Base-by-base conservation (phyloP, 192 early-diverging fungal species). In the Pilaira anomala region DNA sequence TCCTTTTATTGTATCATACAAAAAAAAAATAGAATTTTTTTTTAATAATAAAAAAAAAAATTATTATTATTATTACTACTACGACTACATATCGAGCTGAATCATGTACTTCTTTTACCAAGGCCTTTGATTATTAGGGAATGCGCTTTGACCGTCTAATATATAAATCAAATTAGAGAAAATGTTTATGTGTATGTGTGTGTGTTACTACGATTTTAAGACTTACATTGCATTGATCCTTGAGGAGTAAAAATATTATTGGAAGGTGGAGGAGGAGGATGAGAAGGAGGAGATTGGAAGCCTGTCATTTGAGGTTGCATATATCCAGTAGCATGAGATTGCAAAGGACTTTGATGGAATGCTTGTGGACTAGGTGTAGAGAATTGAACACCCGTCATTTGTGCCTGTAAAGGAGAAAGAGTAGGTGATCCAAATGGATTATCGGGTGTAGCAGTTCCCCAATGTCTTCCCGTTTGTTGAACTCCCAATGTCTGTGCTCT, bases 381-480 rank as follows among this genome's bases (percentile, higher is more conserved):
- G 50, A 70, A 70, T 45, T 65, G 68, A 6, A 70, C 41, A 36
- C 68, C 68, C 16, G 68, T 70, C 48, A 65, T 51, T 39, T 70
- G 68, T 39, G 68, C 54, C 24, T 25, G 30, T 28, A 69, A 29
- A 45, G 56, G 48, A 19, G 62, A 16, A 1, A 49, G 44, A 24
- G 68, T 40, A 46, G 65, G 60, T 2, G 71, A 73, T 13, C 71
- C 71, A 63, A 73, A 73, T 46, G 71, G 71, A 46, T 73, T 73
- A 18, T 73, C 65, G 0, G 71, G 65, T 3, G 71, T 76, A 1
- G 78, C 72, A 33, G 63, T 67, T 40, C 55, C 61, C 78, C 75
- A 80, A 50, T 59, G 74, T 51, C 60, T 60, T 22, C 79, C 79
- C 6, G 79, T 81, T 11, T 66, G 40, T 36, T 81, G 79, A 44